Base-by-base conservation (phyloP, 2,329 filamentous ascomycete species). In the Colletotrichum sp. region DNA sequence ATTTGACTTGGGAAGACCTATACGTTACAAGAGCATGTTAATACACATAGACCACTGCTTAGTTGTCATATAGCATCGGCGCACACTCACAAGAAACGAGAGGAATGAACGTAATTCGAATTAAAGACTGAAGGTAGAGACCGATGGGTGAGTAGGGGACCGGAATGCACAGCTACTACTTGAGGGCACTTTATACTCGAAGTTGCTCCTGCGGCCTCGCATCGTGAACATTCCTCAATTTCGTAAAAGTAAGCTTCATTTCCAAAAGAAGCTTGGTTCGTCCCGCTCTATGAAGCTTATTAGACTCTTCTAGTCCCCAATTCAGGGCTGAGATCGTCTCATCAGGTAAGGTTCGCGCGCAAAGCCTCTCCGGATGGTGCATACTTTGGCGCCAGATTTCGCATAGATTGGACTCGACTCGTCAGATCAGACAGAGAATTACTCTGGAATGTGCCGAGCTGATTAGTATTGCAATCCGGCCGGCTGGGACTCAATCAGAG, bases 81-180 rank as follows among this genome's bases (percentile, higher is more conserved):
- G 10, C n/a, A 0, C 12, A 52, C 44, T 52, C 10, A 52, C 44
- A 21, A 13, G 6, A 52, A 52, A 52, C 44, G n/a, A 21, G 2
- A 0, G 44, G n/a, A 13, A 0, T 52, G n/a, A 52, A 52, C 18
- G n/a, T n/a, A 21, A 8, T 52, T 21, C n/a, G n/a, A 3, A 21
- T 21, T 6, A 52, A 52, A 21, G n/a, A 52, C 9, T 5, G n/a
- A 12, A 8, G 44, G n/a, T 8, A 52, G 44, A 52, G n/a, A 13
- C 10, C 10, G n/a, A 52, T 21, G 44, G n/a, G 44, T 52, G n/a
- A 21, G n/a, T 12, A 21, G 10, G 10, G 8, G 6, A 4, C 0
- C 0, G 8, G 5, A 4, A 13, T 13, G n/a, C n/a, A 52, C 44
- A 13, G n/a, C 10, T 52, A n/a, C n/a, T 0, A 1, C n/a, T 0